Base-by-base conservation (phyloP, 2,329 filamentous ascomycete genomes). In the Daldinia sp. region DNA sequence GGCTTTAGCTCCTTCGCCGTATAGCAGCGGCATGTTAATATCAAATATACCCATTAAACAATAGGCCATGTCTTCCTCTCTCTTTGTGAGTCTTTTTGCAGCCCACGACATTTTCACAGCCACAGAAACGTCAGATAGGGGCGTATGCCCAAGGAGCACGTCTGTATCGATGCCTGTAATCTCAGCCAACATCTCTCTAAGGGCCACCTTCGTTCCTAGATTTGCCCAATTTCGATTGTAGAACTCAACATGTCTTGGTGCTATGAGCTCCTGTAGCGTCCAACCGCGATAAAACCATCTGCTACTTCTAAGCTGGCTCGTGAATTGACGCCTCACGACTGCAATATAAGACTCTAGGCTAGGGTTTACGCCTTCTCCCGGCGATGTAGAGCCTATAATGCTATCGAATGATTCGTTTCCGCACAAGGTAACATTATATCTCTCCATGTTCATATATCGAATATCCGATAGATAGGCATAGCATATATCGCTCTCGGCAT, bases 21-120 rank as follows among this genome's bases (percentile, higher is more conserved):
- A 66, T 21, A 66, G 25, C 10, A 63, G 51, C 1, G 64, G 57
- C 64, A 63, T 64, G 45, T 51, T 64, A 19, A 64, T 57, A 29
- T 64, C 48, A 15, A 66, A 64, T 3, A 66, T 11, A 1, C 64
- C 64, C 11, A 66, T 11, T 4, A 66, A 57, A 29, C 45, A 66
- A 23, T 61, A 66, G 0, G 64, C 63, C 9, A 29, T 27, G 9
- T 64, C 64, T 25, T 66, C 60, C 2, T 15, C 13, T 11, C 61
- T 53, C 13, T 56, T 66, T 5, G 49, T 54, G 23, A 37, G 43
- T 32, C 64, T 63, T 21, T 54, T 9, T 13, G 60, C 48, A 8
- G 57, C 60, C 61, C 60, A 66, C 7, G 64, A 66, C 56, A 66
- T 61, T 9, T 58, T 66, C n/a, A 58, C 35, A 3, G 57, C 64